A percentile compares a stretch with the other conserved stretches of the same genome.
Evolutionary conservation across 2,329 filamentous ascomycete species (phyloP).

Genomic region (Xylaria sp.): DNA sequence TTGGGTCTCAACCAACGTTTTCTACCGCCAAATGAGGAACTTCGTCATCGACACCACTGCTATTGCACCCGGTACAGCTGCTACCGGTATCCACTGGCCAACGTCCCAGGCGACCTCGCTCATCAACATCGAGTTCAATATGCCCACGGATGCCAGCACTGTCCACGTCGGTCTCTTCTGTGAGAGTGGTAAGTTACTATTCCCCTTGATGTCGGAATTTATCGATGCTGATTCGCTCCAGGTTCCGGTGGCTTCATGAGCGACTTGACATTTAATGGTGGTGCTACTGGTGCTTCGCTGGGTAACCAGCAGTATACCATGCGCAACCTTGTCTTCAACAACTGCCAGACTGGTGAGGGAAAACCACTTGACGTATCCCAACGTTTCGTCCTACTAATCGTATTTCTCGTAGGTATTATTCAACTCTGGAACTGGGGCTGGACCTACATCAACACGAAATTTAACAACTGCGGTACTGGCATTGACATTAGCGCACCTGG

Average conservation of each 20-base stretch:
- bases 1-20: constrained; percentile 61
- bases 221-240: constrained; percentile 24
- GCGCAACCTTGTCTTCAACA: constrained; percentile 68
- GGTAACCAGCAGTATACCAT: constrained; percentile 74
- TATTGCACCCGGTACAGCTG: constrained; percentile 39
- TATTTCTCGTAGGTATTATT: constrained; percentile 52
- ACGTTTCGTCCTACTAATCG: neutral
- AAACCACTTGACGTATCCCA: neutral
- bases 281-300: constrained; percentile 65
- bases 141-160: constrained; percentile 42
- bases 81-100: constrained; percentile 65
- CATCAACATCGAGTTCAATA: constrained; percentile 57
- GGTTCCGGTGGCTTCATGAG: constrained; percentile 52
- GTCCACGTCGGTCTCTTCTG: constrained; percentile 43
- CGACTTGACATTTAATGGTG: constrained; percentile 68
- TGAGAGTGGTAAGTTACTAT: constrained; percentile 39
- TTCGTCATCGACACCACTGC: constrained; percentile 61
- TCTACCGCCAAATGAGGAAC: constrained; percentile 69
- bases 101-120: constrained; percentile 64
- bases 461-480: constrained; percentile 65
- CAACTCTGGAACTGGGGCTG: constrained; percentile 79
- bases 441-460: constrained; percentile 66
- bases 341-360: constrained; percentile 59
- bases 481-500: constrained; percentile 62
- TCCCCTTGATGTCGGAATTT: neutral